Base-by-base conservation (phyloP, 305 asterid species). In the Fraxinus ornus region DNA sequence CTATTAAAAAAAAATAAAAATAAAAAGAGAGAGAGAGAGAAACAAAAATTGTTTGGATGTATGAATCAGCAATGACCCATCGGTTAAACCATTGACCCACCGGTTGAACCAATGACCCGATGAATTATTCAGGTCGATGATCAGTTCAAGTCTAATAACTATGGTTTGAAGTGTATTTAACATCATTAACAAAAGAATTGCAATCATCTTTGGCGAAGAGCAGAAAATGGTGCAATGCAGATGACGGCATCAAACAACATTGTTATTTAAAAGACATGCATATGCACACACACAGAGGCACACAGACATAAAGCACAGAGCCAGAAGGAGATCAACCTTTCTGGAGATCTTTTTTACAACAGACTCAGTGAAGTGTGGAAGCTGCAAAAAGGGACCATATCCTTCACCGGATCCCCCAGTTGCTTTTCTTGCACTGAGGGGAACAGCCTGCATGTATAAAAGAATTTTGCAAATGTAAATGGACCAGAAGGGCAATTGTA, bases 361-460 rank as follows among this genome's bases (percentile, higher is more conserved):
- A 47, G 97, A 86, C 90, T 97, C 99, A 2, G 93, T 93, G 89
- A 97, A 94, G 90, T 97, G 97, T 64, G 99, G 99, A 86, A 97
- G 92, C 90, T 97, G 99, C 88, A 97, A 93, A 87, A 97, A 97
- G 71, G 99, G 92, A 49, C 97, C 98, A 81, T 92, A 91, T 71
- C 99, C 99, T 87, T 97, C 99, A 28, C 89, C 88, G 73, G 96
- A 92, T 77, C 87, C 97, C 77, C 96, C 97, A 71, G 91, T 86
- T 78, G 96, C 90, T 89, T 95, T 97, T 89, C 98, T 91, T 80
- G 97, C 89, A 85, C 97, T 92, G 81, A 93, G 93, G 82, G 98
- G 98, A 72, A 97, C 99, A 55, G 94, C 98, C 99, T 97, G 91
- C 86, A 88, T 66, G 47, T 72, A 72, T 35, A 71, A 71, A 66